Percentiles rank a stretch among this genome's conserved stretches.
These are phyloP conservation scores for Gossypium rotundifolium DNA, from an alignment of 345 rosid species.

Conservation along the genomic window DNA sequence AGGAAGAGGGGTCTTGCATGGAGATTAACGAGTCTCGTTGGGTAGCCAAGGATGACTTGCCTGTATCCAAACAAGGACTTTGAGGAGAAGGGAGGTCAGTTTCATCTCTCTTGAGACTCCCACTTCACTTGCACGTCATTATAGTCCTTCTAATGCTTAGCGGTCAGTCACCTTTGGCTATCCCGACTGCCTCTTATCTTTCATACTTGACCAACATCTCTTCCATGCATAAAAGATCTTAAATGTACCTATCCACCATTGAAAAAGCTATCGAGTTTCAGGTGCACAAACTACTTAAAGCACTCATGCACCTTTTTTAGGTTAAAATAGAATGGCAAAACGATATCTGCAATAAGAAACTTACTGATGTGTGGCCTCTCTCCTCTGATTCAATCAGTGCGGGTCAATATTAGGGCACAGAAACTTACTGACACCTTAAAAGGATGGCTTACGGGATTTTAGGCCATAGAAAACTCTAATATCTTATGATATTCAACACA, in stretches of 20 bases:
- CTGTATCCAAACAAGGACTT: slow-evolving; percentile 13
- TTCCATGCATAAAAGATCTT: slow-evolving; percentile 11
- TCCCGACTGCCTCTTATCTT: slow-evolving; percentile 29
- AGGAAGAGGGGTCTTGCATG: slow-evolving; percentile 43
- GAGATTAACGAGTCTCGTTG: slow-evolving; percentile 27
- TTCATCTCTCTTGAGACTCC: too few species aligned
- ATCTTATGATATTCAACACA: background rate
- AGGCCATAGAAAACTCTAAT: background rate
- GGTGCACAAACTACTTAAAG: too few species aligned
- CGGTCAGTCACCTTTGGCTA: slow-evolving; percentile 35
- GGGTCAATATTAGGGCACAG: too few species aligned
- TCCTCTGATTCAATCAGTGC: too few species aligned
- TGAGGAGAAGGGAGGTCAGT: background rate
- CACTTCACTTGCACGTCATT: background rate
- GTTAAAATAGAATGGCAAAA: too few species aligned
- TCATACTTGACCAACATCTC: slow-evolving; percentile 26
- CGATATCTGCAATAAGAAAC: too few species aligned
- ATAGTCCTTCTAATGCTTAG: slow-evolving; percentile 3
- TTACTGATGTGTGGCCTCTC: too few species aligned
- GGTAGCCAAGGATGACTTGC: slow-evolving; percentile 67
- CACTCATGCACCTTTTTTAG: too few species aligned
- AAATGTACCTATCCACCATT: too few species aligned
- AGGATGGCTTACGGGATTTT: background rate
- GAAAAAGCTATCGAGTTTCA: too few species aligned
- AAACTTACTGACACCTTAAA: too few species aligned